Percentiles rank a stretch among this genome's conserved stretches.
Conservation (phyloP, 164 flowering plant species). For the Magnolia sinica region DNA sequence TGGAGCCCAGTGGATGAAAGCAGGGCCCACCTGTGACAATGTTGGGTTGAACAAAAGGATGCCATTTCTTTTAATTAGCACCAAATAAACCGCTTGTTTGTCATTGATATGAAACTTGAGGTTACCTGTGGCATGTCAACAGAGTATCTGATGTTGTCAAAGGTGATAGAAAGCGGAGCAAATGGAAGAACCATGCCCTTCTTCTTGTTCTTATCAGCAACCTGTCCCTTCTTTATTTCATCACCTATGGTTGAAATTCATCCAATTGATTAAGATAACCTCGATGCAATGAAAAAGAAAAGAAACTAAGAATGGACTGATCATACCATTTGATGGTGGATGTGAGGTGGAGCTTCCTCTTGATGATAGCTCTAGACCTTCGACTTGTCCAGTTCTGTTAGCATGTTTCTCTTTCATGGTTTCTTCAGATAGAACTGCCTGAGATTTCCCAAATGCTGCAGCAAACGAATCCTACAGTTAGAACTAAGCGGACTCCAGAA, state of each 20-base stretch:
- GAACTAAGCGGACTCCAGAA: background rate
- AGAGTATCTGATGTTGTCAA: slow-evolving; percentile 41
- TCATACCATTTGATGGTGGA: background rate
- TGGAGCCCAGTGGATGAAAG: no score
- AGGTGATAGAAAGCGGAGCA: slow-evolving; percentile 44
- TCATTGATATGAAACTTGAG: background rate
- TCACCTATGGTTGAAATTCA: background rate
- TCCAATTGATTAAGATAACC: background rate
- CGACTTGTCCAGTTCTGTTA: slow-evolving; percentile 7
- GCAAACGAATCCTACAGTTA: background rate
- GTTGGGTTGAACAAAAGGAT: no score
- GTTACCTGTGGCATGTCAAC: slow-evolving; percentile 59
- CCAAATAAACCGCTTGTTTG: background rate
- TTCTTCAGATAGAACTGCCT: slow-evolving; percentile 10
- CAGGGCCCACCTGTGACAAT: no score
- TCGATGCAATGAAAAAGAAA: background rate
- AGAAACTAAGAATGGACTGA: background rate
- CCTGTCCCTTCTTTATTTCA: slow-evolving; percentile 2
- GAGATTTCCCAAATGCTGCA: slow-evolving; percentile 15
- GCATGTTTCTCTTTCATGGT: slow-evolving; percentile 8
- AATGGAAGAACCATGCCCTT: slow-evolving; percentile 61
- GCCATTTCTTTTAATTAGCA: no score
- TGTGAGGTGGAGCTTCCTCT: background rate
- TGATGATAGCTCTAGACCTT: slow-evolving; percentile 3
- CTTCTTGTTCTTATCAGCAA: slow-evolving; percentile 18